Evolutionary conservation across 2,329 filamentous ascomycete genomes (phyloP).

Genomic region (Cytospora schulzeri): DNA sequence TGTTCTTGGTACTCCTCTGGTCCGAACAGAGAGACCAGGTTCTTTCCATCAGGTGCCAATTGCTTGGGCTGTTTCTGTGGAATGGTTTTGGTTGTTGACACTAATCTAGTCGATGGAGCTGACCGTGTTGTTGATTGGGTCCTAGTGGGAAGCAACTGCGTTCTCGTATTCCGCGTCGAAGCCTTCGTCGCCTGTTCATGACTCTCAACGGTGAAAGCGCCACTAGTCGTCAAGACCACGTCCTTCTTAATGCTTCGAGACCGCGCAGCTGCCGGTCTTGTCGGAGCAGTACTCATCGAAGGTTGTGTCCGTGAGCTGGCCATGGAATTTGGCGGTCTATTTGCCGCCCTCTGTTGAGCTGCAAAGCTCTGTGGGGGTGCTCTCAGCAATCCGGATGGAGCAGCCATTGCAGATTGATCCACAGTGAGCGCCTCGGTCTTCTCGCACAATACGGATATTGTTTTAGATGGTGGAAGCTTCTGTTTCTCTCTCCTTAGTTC

Average conservation of each 20-base stretch:
- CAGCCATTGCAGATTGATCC: constrained; percentile 21
- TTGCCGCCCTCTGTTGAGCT: constrained; percentile 64
- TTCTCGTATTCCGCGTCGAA: constrained; percentile 26
- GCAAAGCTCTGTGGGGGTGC: constrained; percentile 66
- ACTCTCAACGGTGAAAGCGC: constrained; percentile 27
- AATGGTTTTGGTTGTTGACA: constrained; percentile 7
- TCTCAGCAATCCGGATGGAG: constrained; percentile 48
- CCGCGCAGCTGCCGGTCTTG: constrained; percentile 33
- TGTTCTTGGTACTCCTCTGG: constrained; percentile 53
- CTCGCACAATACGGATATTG: constrained; percentile 26
- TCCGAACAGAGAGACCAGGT: constrained; percentile 56
- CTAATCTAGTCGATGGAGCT: constrained; percentile 4
- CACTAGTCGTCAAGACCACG: constrained; percentile 27
- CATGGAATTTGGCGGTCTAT: constrained; percentile 43
- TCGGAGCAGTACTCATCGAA: constrained; percentile 36
- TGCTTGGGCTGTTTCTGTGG: constrained; percentile 21
- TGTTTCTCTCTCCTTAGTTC: constrained; percentile 57
- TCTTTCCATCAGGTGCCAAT: constrained; percentile 6
- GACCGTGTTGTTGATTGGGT: constrained; percentile 17
- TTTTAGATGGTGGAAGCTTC: constrained; percentile 26
- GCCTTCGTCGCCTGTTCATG: constrained; percentile 34
- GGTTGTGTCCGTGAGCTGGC: constrained; percentile 37
- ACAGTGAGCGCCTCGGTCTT: constrained; percentile 40
- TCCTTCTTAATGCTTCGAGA: constrained; percentile 32
- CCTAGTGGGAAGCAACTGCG: constrained; percentile 27